These are phyloP conservation scores for Vitis rupestris DNA, from an alignment of 164 flowering plant species.

Conservation along the genomic window DNA sequence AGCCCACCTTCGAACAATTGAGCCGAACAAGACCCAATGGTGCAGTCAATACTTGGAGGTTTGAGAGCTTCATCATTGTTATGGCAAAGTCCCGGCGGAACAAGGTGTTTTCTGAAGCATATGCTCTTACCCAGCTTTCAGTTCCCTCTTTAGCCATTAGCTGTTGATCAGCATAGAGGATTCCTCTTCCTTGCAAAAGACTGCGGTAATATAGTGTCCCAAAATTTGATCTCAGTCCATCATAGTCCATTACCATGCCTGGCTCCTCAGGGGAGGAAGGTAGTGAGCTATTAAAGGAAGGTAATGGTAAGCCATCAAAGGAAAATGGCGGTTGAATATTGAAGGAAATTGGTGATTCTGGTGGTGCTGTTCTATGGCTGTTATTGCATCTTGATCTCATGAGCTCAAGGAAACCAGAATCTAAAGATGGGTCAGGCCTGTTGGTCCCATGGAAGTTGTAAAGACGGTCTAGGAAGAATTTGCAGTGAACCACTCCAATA, in stretches of 20 bases:
- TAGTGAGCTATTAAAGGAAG: neutral
- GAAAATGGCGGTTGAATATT: conserved; percentile 4
- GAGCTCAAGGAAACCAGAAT: conserved; percentile 21
- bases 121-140: conserved; percentile 36
- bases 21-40: conserved; percentile 35
- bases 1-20: conserved; percentile 29
- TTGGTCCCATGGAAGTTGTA: conserved; percentile 33
- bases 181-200: conserved; percentile 33
- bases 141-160: conserved; percentile 32
- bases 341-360: neutral
- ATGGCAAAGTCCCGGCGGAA: conserved; percentile 37
- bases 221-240: conserved; percentile 24
- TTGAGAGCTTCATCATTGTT: conserved; percentile 48
- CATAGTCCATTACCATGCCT: conserved; percentile 25
- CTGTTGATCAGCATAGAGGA: conserved; percentile 47
- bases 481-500: conserved; percentile 42
- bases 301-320: neutral
- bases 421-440: conserved; percentile 35
- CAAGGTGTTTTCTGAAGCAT: conserved; percentile 35
- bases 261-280: conserved; percentile 10
- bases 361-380: neutral
- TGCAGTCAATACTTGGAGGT: conserved; percentile 28
- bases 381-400: conserved; percentile 32
- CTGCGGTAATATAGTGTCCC: conserved; percentile 29
- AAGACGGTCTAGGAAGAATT: conserved; percentile 33